A percentile compares a stretch with the other conserved stretches of the same genome.
Conservation (phyloP, 2,329 filamentous ascomycete genomes). For the Penicillium sp. region DNA sequence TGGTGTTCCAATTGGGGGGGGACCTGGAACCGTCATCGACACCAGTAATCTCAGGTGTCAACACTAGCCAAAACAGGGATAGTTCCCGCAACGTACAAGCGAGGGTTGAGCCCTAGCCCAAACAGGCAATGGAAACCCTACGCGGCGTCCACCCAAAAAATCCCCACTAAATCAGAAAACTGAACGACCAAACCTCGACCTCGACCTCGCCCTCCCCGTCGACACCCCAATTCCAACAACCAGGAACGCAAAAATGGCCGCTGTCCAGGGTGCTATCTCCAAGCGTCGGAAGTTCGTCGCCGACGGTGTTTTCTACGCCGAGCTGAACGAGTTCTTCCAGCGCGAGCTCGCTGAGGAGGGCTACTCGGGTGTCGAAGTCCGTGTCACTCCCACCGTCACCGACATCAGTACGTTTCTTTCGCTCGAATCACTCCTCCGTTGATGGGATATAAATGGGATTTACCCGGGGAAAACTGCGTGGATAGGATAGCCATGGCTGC, state of each 20-base stretch:
- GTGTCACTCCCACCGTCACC: conserved; percentile 99
- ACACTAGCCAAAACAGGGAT: conserved; percentile 25
- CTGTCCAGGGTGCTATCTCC: conserved; percentile 57
- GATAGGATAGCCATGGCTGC: conserved; percentile 2
- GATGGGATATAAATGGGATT: conserved; percentile 20
- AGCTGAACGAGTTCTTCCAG: conserved; percentile 99
- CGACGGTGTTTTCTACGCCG: conserved; percentile 99
- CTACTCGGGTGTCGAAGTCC: conserved; percentile 99
- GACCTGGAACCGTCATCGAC: conserved; percentile 2
- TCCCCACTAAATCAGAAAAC: conserved; percentile 47
- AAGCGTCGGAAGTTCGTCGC: conserved; percentile 76
- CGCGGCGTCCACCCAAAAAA: conserved; percentile 37
- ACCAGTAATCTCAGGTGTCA: conserved; percentile 8
- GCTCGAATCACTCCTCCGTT: conserved; percentile 21
- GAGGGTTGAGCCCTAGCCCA: conserved; percentile 47
- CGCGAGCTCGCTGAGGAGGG: conserved; percentile 99
- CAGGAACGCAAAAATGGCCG: conserved; percentile 53
- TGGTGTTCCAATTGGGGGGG: too few relatives aligned
- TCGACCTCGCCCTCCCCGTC: conserved; percentile 41
- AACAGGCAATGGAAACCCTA: conserved; percentile 39
- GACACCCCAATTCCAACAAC: conserved; percentile 38
- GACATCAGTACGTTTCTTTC: conserved; percentile 74
- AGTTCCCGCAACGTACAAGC: conserved; percentile 34
- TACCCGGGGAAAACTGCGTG: conserved; percentile 11
- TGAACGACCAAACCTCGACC: conserved; percentile 35